phyloP scores from a whole-genome alignment of 2,329 filamentous ascomycete species.

The Macrophomina pseudophaseolina region DNA sequence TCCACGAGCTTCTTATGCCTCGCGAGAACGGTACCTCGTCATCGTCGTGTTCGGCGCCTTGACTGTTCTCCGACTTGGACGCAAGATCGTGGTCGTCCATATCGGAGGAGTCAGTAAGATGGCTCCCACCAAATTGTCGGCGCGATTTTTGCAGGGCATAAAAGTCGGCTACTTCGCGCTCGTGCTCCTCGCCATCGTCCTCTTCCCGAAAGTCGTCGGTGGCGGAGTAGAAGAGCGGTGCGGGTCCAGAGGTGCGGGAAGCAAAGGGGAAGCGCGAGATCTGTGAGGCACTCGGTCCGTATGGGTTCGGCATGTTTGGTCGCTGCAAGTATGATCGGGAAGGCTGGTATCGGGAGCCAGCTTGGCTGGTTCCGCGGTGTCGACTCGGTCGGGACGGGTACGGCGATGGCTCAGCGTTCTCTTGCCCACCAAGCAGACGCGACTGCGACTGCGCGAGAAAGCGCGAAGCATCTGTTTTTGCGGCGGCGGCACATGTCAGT shows the following conservation, averaged over 20 bases:
- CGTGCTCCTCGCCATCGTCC: conserved; percentile 89
- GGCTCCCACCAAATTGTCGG: conserved; percentile 82
- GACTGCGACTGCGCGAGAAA: conserved; percentile 98
- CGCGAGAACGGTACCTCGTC: conserved; percentile 44
- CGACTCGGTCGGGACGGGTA: conserved; percentile 50
- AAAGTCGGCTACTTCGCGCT: conserved; percentile 90
- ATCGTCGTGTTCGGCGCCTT: conserved; percentile 47
- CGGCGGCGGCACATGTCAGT: conserved; percentile 42
- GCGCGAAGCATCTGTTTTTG: conserved; percentile 80
- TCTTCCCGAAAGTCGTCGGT: conserved; percentile 90
- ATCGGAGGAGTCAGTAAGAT: conserved; percentile 84
- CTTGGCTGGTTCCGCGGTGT: conserved; percentile 54
- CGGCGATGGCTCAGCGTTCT: conserved; percentile 28
- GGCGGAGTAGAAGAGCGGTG: conserved; percentile 92
- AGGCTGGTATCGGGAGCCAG: conserved; percentile 55
- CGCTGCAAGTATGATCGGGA: conserved; percentile 58
- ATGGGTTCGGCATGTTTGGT: conserved; percentile 69
- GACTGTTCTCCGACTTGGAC: conserved; percentile 51
- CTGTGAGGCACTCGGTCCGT: conserved; percentile 73
- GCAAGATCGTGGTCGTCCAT: conserved; percentile 70
- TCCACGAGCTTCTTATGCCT: conserved; percentile 64
- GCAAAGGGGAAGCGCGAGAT: conserved; percentile 79
- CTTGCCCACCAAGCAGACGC: conserved; percentile 73
- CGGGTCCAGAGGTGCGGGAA: conserved; percentile 78
- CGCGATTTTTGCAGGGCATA: conserved; percentile 90